phyloP scores from a whole-genome alignment of 768 basidiomycete genomes.

The Cystoderma amianthinum region DNA sequence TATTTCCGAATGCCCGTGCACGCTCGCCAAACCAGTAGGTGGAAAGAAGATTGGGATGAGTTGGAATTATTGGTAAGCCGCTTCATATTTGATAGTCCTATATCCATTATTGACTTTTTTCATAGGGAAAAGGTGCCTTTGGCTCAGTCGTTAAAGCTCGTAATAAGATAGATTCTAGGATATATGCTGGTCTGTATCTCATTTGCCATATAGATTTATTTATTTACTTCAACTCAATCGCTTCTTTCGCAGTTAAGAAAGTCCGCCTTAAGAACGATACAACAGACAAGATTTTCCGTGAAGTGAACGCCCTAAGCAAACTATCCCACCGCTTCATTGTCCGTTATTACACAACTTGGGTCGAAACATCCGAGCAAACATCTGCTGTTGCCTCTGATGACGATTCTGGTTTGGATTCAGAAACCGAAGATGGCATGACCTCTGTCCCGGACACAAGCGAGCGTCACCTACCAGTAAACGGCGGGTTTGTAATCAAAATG shows the following conservation, averaged over 20 bases:
- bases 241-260: conserved; percentile 67
- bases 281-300: conserved; percentile 87
- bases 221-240: neutral
- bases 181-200: conserved; percentile 61
- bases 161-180: conserved; percentile 79
- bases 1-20: conserved; percentile 44
- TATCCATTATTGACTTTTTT: neutral
- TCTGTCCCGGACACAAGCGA: conserved; percentile 36
- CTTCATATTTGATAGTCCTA: neutral
- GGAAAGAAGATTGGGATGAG: conserved; percentile 94
- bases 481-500: conserved; percentile 60
- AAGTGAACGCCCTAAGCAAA: conserved; percentile 83
- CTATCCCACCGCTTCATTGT: conserved; percentile 89
- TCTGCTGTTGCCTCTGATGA: conserved; percentile 46
- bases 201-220: neutral
- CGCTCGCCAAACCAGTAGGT: conserved; percentile 47
- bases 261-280: conserved; percentile 73
- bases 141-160: conserved; percentile 94
- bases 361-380: conserved; percentile 58
- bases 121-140: conserved; percentile 81
- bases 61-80: conserved; percentile 67
- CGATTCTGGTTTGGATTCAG: conserved; percentile 40
- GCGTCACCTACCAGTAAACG: conserved; percentile 32
- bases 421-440: conserved; percentile 39
- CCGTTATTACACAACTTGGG: conserved; percentile 87